Evolutionary conservation across 2,329 filamentous ascomycete genomes (phyloP).

Genomic region (Knoxdaviesia proteae): DNA sequence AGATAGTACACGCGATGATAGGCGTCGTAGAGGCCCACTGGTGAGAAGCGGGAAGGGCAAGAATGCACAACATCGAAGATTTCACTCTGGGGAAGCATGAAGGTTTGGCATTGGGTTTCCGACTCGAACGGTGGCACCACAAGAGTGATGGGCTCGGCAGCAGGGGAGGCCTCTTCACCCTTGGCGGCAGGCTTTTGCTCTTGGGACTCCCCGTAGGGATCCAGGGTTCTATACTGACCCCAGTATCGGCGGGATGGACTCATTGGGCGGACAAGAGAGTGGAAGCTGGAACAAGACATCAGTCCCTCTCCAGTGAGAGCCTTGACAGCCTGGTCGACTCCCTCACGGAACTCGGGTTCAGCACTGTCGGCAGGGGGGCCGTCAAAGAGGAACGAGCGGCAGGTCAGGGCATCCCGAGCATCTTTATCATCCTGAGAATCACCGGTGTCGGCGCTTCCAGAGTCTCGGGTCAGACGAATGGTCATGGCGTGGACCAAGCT

Average conservation of each 20-base stretch:
- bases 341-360: slow-evolving; percentile 4
- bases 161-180: no score
- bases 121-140: slow-evolving; percentile 2
- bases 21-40: slow-evolving; percentile 4
- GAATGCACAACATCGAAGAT: slow-evolving; percentile 3
- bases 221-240: no score
- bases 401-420: no score
- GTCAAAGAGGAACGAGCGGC: not conserved
- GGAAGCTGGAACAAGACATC: no score
- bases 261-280: no score
- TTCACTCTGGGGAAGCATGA: slow-evolving; percentile 3
- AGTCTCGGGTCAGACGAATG: slow-evolving; percentile 2
- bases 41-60: slow-evolving; percentile 3
- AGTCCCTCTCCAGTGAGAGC: slow-evolving; percentile 3
- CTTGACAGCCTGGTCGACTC: slow-evolving; percentile 4
- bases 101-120: slow-evolving; percentile 3
- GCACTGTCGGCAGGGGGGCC: slow-evolving; percentile 3
- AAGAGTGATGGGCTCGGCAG: slow-evolving; percentile 3
- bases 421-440: not conserved
- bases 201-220: no score
- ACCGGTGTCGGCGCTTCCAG: not conserved
- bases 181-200: no score
- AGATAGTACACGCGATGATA: slow-evolving; percentile 4
- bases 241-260: no score
- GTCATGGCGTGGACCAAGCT: slow-evolving; percentile 4